Conservation (phyloP, 306 rosid species). For the Chamaecrista fasciculata region DNA sequence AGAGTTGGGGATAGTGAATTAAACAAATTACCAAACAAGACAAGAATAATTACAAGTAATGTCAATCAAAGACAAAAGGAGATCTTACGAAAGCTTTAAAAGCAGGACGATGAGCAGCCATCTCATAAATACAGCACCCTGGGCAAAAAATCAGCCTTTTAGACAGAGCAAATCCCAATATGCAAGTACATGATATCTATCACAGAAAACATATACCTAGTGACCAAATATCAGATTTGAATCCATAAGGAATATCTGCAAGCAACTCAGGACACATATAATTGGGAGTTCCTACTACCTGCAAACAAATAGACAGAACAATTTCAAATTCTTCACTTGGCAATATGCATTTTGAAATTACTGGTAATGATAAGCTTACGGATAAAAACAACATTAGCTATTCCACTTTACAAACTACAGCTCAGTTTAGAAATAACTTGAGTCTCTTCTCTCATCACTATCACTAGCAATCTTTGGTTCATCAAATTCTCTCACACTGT, state of each 20-base stretch:
- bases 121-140: conserved; percentile 99
- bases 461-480: neutral
- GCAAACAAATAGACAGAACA: conserved; percentile 27
- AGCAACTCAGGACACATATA: conserved; percentile 99
- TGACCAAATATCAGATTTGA: conserved; percentile 99
- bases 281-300: conserved; percentile 99
- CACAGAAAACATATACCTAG: conserved; percentile 60
- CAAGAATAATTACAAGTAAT: neutral
- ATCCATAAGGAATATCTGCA: conserved; percentile 98
- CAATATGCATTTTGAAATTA: neutral
- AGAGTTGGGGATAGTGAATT: neutral
- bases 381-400: neutral
- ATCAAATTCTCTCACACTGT: neutral
- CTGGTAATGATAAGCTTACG: neutral
- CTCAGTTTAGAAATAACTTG: neutral
- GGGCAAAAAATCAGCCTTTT: conserved; percentile 35
- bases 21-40: neutral
- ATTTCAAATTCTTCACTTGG: neutral
- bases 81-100: conserved; percentile 96
- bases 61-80: conserved; percentile 22
- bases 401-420: neutral
- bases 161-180: conserved; percentile 30
- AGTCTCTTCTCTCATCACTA: neutral
- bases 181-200: neutral
- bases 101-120: conserved; percentile 99